Evolutionary conservation across 73 alveolate genomes (phyloP).

Genomic region (Paramecium biaurelia): DNA sequence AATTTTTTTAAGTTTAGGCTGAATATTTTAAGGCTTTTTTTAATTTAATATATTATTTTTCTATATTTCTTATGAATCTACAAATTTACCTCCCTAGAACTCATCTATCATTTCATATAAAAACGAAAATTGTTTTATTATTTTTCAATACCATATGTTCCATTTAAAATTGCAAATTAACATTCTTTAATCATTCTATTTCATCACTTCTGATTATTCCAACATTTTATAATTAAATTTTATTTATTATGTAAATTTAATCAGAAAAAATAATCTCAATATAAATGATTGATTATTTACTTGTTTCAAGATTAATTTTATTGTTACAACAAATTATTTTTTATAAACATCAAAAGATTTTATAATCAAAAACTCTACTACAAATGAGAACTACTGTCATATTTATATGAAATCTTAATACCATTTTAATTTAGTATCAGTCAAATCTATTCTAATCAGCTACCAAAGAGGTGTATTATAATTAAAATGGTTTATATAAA

Average conservation of each 20-base stretch:
- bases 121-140: background rate
- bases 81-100: background rate
- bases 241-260: background rate
- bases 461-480: background rate
- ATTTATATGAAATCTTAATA: background rate
- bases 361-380: background rate
- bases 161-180: background rate
- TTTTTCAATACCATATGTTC: background rate
- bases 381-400: background rate
- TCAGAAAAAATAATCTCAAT: background rate
- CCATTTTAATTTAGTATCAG: background rate
- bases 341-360: background rate
- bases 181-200: background rate
- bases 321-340: background rate
- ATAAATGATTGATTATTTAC: background rate
- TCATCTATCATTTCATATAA: background rate
- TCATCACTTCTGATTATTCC: background rate
- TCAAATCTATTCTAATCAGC: background rate
- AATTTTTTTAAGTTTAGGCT: background rate
- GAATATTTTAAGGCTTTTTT: background rate
- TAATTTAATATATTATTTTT: background rate
- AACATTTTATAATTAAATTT: background rate
- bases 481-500: too few relatives aligned
- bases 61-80: background rate
- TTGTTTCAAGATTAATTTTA: background rate